Evolutionary conservation across 75 land plant genomes (phyloP).

Genomic region (Azolla pinnata): DNA sequence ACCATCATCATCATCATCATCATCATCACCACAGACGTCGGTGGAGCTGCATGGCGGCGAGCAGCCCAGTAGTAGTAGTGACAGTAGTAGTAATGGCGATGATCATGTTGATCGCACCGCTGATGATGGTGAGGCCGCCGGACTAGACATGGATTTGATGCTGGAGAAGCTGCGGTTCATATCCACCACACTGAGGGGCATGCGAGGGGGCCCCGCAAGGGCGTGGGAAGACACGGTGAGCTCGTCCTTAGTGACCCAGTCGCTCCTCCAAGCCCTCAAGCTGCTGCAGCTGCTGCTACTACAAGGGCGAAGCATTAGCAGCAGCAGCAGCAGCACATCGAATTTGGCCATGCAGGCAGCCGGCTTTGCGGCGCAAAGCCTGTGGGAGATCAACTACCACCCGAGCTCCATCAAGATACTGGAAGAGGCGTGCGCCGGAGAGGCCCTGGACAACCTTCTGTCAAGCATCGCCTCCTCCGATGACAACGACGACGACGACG

Average conservation of each 20-base stretch:
- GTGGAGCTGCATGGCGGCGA: no score
- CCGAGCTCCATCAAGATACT: background rate
- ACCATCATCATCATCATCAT: no score
- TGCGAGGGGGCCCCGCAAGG: background rate
- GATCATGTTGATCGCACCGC: no score
- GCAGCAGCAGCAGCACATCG: no score
- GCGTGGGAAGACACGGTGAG: background rate
- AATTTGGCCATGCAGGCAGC: background rate
- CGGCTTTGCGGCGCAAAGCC: background rate
- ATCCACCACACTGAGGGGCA: background rate
- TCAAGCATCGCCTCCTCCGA: background rate
- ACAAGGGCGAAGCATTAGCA: no score
- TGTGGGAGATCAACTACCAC: constrained; percentile 4
- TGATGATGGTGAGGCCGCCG: background rate
- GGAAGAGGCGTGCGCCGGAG: background rate
- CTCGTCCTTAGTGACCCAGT: background rate
- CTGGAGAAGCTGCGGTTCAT: background rate
- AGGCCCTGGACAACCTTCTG: background rate
- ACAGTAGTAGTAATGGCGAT: background rate
- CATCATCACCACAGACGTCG: no score
- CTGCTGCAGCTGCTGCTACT: no score
- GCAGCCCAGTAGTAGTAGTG: no score
- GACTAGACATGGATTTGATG: background rate
- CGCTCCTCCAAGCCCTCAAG: background rate
- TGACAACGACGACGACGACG: no score